A percentile compares a stretch with the other conserved stretches of the same genome.
phyloP scores from a whole-genome alignment of 768 basidiomycete genomes.

The Leucocoprinus birnbaumii region DNA sequence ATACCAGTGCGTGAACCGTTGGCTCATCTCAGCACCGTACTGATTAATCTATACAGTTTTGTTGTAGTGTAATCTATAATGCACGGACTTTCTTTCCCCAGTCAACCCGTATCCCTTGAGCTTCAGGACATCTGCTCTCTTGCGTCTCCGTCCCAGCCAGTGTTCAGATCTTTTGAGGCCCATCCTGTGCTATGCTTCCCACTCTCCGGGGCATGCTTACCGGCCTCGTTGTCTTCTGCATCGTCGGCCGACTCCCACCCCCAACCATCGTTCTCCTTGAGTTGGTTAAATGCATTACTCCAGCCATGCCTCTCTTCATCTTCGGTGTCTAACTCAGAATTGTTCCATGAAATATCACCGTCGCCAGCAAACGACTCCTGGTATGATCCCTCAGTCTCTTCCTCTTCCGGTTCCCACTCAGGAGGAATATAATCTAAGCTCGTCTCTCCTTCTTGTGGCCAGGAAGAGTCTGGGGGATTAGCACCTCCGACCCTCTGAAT shows the following conservation, averaged over 20 bases:
- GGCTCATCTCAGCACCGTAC: no score
- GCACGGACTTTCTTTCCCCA: conserved; percentile 18
- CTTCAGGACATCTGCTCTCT: conserved; percentile 29
- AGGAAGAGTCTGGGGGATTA: conserved; percentile 22
- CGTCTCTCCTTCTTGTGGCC: conserved; percentile 27
- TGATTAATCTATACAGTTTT: conserved; percentile 18
- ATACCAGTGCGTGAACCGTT: conserved; percentile 27
- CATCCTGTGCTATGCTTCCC: conserved; percentile 15
- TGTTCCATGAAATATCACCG: conserved; percentile 39
- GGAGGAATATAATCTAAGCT: conserved; percentile 39
- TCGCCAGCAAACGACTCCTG: conserved; percentile 37
- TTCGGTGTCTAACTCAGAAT: conserved; percentile 33
- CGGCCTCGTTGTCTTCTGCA: conserved; percentile 10
- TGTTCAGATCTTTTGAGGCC: conserved; percentile 27
- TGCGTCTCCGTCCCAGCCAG: conserved; percentile 45
- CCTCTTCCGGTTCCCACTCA: conserved; percentile 39
- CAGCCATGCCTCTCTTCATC: conserved; percentile 21
- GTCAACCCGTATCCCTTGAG: neutral
- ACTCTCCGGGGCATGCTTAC: conserved; percentile 1
- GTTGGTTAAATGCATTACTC: conserved; percentile 16
- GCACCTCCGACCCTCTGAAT: conserved; percentile 43
- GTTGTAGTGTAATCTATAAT: conserved; percentile 27
- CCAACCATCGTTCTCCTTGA: conserved; percentile 7
- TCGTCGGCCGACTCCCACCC: conserved; percentile 15
- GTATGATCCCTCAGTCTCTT: conserved; percentile 28